Base-by-base conservation (phyloP, 1,139 yeast genomes). In the Arxiozyma bovina region DNA sequence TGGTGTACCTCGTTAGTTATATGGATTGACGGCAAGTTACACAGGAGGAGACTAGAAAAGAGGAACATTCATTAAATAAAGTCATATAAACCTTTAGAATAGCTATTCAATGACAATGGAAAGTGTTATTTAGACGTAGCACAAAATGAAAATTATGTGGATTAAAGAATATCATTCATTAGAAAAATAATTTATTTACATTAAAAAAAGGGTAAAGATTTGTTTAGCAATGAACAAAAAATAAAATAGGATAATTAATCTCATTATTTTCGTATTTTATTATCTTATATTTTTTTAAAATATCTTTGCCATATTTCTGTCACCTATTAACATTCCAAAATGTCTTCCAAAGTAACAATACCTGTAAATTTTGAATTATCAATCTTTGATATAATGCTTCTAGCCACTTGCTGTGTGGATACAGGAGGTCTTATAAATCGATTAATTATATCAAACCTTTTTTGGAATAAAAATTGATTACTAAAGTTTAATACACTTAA, bases 401-500 rank as follows among this genome's bases (percentile, higher is more conserved):
- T 66, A 0, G 93, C 88, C 1, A 89, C 95, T 46, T 77, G 74
- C 59, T 83, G 87, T 0, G 89, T 86, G 0, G 88, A 77, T 2
- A 87, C 73, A 0, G 86, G 74, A 0, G 93, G 93, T 58, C 87
- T 75, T 0, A 83, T 70, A 50, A 81, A 54, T 1, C 75, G 73
- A 60, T 79, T 79, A 27, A 70, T 50, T 42, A 60, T 64, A 9
- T 69, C 63, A 3, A 69, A 65, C 15, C 20, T 46, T 38, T 46
- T 34, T 8, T 46, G 49, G 1, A 76, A 56, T 5, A 75, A 23
- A 8, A 63, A 56, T n/a, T 73, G 65, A 58, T 83, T 82, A 3
- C 77, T 71, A 50, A 71, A 69, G 54, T 77, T 74, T 30, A 79
- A 72, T 6, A 74, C 50, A 53, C 74, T 71, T 34, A 76, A 63